Evolutionary conservation across 1,139 yeast genomes (phyloP).

Genomic region (Kodamaea plutei): DNA sequence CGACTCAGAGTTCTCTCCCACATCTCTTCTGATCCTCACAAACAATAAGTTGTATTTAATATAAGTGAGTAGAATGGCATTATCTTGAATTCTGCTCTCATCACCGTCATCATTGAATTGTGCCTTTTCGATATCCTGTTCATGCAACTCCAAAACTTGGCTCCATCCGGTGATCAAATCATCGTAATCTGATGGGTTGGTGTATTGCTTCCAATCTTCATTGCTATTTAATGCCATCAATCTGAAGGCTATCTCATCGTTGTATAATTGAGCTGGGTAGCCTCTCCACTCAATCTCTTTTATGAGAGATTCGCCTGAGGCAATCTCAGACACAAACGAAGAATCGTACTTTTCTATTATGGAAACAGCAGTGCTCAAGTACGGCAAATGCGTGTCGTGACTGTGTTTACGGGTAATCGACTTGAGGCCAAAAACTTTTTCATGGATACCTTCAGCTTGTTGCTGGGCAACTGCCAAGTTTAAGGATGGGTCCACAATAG

Average conservation of each 20-base stretch:
- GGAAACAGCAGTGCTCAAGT: slow-evolving; percentile 33
- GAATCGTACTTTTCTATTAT: slow-evolving; percentile 39
- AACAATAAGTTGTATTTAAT: slow-evolving; percentile 65
- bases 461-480: slow-evolving; percentile 52
- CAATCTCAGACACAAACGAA: slow-evolving; percentile 36
- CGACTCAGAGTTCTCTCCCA: slow-evolving; percentile 10
- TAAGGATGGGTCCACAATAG: slow-evolving; percentile 66
- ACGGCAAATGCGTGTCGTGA: slow-evolving; percentile 30
- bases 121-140: slow-evolving; percentile 21
- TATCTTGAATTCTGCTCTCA: slow-evolving; percentile 60
- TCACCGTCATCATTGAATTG: slow-evolving; percentile 32
- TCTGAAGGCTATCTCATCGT: slow-evolving; percentile 68
- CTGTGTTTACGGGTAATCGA: slow-evolving; percentile 45
- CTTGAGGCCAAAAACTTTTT: slow-evolving; percentile 16
- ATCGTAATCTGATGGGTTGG: slow-evolving; percentile 27
- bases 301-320: slow-evolving; percentile 25
- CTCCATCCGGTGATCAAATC: slow-evolving; percentile 34
- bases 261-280: slow-evolving; percentile 63
- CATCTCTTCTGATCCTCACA: slow-evolving; percentile 70
- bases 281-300: slow-evolving; percentile 61
- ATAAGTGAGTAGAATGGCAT: slow-evolving; percentile 72
- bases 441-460: slow-evolving; percentile 11
- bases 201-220: slow-evolving; percentile 25
- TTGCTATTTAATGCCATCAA: slow-evolving; percentile 44
- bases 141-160: slow-evolving; percentile 30